These are phyloP conservation scores for Physcomitrellopsis africana DNA, from an alignment of 225 moss, liverwort and hornwort genomes.

Conservation along the genomic window DNA sequence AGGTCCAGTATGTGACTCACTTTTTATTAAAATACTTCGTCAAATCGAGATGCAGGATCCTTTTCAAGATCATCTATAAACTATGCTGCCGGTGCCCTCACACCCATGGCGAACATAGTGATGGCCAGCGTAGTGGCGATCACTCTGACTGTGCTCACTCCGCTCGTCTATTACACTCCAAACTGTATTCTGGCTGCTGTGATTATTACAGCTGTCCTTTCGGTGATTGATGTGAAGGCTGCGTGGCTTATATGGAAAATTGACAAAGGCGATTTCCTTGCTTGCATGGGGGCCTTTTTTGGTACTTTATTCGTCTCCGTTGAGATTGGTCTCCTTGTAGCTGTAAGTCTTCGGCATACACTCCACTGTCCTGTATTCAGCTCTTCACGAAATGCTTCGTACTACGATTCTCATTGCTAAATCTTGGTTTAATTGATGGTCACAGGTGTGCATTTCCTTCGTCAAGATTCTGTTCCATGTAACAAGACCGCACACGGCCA, in stretches of 20 bases:
- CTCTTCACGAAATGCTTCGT: background rate
- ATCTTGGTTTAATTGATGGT: background rate
- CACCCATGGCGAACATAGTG: constrained; percentile 63
- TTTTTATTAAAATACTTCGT: background rate
- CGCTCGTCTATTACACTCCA: constrained; percentile 76
- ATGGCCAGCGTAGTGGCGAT: constrained; percentile 63
- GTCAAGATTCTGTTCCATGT: constrained; percentile 65
- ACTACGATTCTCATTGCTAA: background rate
- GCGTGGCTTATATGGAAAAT: constrained; percentile 64
- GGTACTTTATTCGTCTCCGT: constrained; percentile 76
- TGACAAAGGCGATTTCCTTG: constrained; percentile 74
- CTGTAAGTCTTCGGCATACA: constrained; percentile 42
- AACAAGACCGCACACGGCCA: constrained; percentile 69
- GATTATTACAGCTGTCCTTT: constrained; percentile 66
- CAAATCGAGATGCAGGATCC: constrained; percentile 46
- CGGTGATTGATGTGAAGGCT: constrained; percentile 54
- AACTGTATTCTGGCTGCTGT: constrained; percentile 63
- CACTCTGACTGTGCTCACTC: constrained; percentile 55
- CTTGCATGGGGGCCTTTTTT: constrained; percentile 56
- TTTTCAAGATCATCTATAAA: constrained; percentile 86
- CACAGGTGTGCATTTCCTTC: constrained; percentile 62
- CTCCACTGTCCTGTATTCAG: background rate
- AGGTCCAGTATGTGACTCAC: background rate
- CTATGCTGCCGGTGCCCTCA: constrained; percentile 50
- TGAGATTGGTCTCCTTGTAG: constrained; percentile 71